These are phyloP conservation scores for Calonectria pteridis DNA, from an alignment of 2,329 filamentous ascomycete genomes.

Conservation along the genomic window DNA sequence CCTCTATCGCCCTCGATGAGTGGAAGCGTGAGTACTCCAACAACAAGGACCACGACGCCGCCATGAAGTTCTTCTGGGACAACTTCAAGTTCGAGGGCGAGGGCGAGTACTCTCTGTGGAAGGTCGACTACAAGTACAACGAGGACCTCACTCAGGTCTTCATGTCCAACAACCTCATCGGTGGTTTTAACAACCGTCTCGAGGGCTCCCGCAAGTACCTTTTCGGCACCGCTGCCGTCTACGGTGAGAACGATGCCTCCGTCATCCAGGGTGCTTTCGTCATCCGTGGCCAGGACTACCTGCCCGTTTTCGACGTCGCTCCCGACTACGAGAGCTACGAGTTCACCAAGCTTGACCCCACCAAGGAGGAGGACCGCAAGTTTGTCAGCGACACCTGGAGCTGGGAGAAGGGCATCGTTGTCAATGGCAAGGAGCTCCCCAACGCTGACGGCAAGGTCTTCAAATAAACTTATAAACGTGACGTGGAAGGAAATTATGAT, in stretches of 20 bases:
- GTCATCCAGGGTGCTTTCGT: conserved; percentile 94
- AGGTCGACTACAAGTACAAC: conserved; percentile 98
- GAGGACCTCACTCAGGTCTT: conserved; percentile 96
- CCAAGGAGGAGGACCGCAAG: conserved; percentile 85
- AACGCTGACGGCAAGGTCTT: conserved; percentile 97
- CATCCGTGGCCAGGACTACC: conserved; percentile 89
- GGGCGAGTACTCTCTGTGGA: conserved; percentile 89
- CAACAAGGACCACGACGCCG: conserved; percentile 80
- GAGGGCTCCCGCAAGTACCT: conserved; percentile 98
- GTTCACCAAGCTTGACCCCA: conserved; percentile 96
- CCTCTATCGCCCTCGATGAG: conserved; percentile 90
- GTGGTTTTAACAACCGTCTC: conserved; percentile 97
- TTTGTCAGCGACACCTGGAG: conserved; percentile 90
- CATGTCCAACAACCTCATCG: conserved; percentile 99
- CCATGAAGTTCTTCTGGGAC: conserved; percentile 99
- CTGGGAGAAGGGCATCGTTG: conserved; percentile 87
- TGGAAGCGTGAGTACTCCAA: conserved; percentile 99
- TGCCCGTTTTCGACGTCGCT: conserved; percentile 93
- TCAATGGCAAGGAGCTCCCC: conserved; percentile 89
- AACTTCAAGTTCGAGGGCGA: conserved; percentile 84
- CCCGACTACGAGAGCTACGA: conserved; percentile 97
- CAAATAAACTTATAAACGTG: conserved; percentile 76
- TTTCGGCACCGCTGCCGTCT: conserved; percentile 92
- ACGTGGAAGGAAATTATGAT: conserved; percentile 44
- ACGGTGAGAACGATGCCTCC: conserved; percentile 88